Conservation (phyloP, 2,329 filamentous ascomycete species). For the Ceratocystis ficicola region DNA sequence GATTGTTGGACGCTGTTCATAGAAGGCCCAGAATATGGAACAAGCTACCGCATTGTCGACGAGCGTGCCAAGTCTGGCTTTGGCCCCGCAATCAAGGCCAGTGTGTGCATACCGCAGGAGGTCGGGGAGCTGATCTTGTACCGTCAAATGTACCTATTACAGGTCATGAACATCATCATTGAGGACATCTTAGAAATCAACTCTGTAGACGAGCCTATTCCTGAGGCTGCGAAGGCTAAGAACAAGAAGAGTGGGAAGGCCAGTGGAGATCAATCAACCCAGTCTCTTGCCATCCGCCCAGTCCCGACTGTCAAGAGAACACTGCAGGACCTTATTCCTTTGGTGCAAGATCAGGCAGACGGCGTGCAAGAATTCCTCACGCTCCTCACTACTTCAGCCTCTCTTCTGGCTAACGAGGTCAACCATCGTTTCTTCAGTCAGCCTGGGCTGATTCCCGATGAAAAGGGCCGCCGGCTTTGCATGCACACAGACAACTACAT, state of each 20-base stretch:
- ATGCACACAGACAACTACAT: conserved; percentile 33
- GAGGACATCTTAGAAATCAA: conserved; percentile 34
- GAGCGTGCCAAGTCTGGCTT: conserved; percentile 21
- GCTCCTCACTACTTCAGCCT: conserved; percentile 29
- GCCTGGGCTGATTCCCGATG: conserved; percentile 35
- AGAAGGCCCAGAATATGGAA: conserved; percentile 30
- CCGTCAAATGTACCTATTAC: conserved; percentile 32
- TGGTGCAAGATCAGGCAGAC: conserved; percentile 29
- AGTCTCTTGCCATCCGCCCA: conserved; percentile 29
- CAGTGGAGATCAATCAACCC: conserved; percentile 24
- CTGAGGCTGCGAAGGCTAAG: conserved; percentile 6
- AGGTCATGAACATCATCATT: conserved; percentile 33
- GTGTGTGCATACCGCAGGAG: conserved; percentile 27
- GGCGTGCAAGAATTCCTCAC: conserved; percentile 29
- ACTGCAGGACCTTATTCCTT: conserved; percentile 28
- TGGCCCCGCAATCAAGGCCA: conserved; percentile 23
- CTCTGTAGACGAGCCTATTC: conserved; percentile 26
- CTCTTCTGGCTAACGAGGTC: conserved; percentile 29
- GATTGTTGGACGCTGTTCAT: conserved; percentile 32
- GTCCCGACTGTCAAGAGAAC: conserved; percentile 26
- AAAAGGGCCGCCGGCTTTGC: conserved; percentile 33
- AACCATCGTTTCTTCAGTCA: conserved; percentile 32
- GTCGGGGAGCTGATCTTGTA: conserved; percentile 31
- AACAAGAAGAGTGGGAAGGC: conserved; percentile 3
- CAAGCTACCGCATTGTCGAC: conserved; percentile 26